These are phyloP conservation scores for Kwoniella shandongensis DNA, from an alignment of 768 basidiomycete genomes.

Conservation along the genomic window DNA sequence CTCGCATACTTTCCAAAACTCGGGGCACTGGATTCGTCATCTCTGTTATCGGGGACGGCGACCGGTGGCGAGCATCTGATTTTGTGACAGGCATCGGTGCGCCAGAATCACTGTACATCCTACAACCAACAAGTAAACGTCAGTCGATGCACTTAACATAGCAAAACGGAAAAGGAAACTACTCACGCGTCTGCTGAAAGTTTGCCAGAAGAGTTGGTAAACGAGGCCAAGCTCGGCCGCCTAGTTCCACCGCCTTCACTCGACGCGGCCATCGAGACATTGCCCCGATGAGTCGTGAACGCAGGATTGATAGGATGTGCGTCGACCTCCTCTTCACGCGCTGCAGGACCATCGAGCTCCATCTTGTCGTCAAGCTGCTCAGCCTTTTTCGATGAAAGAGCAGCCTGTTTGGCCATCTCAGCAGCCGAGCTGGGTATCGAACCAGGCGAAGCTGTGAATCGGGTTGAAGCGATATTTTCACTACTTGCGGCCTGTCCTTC, in stretches of 20 bases:
- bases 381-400: neutral
- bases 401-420: neutral
- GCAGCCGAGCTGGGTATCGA: too few species aligned
- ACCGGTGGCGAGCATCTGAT: constrained; percentile 20
- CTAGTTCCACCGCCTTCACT: constrained; percentile 13
- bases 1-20: constrained; percentile 87
- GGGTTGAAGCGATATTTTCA: too few species aligned
- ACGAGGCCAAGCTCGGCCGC: constrained; percentile 33
- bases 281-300: constrained; percentile 17
- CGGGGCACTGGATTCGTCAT: constrained; percentile 74
- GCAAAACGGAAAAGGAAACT: too few species aligned
- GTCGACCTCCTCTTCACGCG: neutral
- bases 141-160: too few species aligned
- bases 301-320: neutral
- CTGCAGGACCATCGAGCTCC: constrained; percentile 16
- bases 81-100: constrained; percentile 54
- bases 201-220: constrained; percentile 31
- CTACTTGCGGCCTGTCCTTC: neutral
- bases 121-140: neutral
- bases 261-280: constrained; percentile 9
- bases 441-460: too few species aligned
- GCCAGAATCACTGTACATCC: neutral
- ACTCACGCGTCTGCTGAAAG: constrained; percentile 30
- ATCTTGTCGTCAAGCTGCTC: constrained; percentile 14
- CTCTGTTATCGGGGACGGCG: constrained; percentile 61